These are phyloP conservation scores for Thymus quinquecostatus DNA, from an alignment of 257 asterid species.

Conservation along the genomic window DNA sequence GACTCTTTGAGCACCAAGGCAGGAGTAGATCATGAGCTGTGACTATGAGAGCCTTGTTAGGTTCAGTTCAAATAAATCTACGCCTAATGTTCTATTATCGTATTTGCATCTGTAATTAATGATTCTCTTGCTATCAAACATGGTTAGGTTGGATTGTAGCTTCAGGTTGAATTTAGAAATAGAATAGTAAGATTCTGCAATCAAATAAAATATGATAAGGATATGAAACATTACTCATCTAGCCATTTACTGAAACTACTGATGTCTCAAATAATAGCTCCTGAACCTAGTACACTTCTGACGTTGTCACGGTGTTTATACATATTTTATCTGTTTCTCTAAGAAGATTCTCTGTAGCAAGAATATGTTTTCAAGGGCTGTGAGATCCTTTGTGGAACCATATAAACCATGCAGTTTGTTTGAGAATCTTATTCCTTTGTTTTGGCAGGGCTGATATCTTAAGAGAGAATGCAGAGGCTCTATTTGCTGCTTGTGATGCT, in stretches of 20 bases:
- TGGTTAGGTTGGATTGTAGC: slow-evolving; percentile 22
- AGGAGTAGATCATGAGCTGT: background rate
- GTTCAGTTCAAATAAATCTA: background rate
- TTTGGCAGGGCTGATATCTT: slow-evolving; percentile 85
- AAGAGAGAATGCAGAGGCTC: slow-evolving; percentile 96
- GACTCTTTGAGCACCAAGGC: background rate
- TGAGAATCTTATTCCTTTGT: slow-evolving; percentile 34
- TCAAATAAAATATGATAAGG: no score
- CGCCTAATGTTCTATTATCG: background rate
- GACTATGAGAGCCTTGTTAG: slow-evolving; percentile 1
- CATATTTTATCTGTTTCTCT: background rate
- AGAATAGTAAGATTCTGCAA: no score
- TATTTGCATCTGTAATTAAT: background rate
- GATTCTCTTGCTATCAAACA: background rate
- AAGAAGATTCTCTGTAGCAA: background rate
- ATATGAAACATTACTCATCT: no score
- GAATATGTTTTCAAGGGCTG: slow-evolving; percentile 14
- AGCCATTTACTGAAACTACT: no score
- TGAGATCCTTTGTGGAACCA: slow-evolving; percentile 5
- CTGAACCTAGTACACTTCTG: slow-evolving; percentile 4
- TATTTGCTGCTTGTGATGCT: slow-evolving; percentile 97
- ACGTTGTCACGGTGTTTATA: background rate
- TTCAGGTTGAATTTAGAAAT: background rate
- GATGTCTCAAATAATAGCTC: background rate
- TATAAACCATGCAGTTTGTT: background rate